phyloP scores from a whole-genome alignment of 2,329 filamentous ascomycete genomes.

The Gnomoniopsis sp. region DNA sequence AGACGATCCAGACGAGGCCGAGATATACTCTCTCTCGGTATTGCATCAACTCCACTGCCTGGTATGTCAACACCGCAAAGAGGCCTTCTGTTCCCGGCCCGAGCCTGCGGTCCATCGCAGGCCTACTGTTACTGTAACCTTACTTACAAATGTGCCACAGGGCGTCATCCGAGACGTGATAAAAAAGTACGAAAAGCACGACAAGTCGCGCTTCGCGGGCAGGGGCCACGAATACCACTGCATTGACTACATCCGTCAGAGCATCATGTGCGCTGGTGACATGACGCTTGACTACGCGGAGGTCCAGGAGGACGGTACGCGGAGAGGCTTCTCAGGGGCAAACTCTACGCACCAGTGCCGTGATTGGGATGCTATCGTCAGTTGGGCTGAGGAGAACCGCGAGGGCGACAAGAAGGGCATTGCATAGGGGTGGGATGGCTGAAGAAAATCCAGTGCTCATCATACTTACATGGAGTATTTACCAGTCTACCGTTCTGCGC shows the following conservation, averaged over 20 bases:
- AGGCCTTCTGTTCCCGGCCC: no score
- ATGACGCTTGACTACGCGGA: slow-evolving; percentile 15
- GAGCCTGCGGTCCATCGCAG: no score
- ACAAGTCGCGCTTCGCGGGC: slow-evolving; percentile 17
- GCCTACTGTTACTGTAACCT: no score
- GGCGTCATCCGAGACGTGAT: slow-evolving; percentile 17
- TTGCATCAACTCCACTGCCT: slow-evolving; percentile 16
- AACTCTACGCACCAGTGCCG: slow-evolving; percentile 17
- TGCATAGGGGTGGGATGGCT: not conserved
- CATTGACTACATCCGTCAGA: slow-evolving; percentile 17
- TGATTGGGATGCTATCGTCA: slow-evolving; percentile 10
- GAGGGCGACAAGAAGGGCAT: slow-evolving; percentile 14
- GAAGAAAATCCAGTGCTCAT: no score
- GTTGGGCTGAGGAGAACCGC: slow-evolving; percentile 16
- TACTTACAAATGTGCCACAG: no score
- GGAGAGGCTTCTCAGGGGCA: slow-evolving; percentile 13
- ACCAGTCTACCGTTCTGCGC: no score
- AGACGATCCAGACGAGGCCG: slow-evolving; percentile 10
- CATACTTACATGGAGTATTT: no score
- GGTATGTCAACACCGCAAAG: slow-evolving; percentile 10
- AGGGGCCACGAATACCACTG: slow-evolving; percentile 16
- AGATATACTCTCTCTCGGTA: slow-evolving; percentile 17
- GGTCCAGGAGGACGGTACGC: slow-evolving; percentile 6
- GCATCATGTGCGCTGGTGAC: slow-evolving; percentile 15
- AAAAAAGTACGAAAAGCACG: slow-evolving; percentile 16